Evolutionary conservation across 2,329 filamentous ascomycete species (phyloP).

Genomic region (Penicillium sp.): DNA sequence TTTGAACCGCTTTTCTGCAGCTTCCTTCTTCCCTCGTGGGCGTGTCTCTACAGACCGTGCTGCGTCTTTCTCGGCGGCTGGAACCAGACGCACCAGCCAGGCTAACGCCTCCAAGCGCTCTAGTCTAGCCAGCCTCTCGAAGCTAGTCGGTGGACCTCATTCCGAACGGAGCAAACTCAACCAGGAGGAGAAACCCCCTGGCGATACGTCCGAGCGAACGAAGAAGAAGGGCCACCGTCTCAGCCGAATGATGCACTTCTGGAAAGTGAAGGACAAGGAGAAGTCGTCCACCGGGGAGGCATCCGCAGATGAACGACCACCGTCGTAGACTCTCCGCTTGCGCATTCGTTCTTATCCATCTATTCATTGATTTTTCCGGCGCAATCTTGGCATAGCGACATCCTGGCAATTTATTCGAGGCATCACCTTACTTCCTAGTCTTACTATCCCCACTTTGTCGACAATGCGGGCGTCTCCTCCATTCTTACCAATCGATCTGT

Average conservation of each 20-base stretch:
- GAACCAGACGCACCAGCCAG: conserved; percentile 39
- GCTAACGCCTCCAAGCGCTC: conserved; percentile 44
- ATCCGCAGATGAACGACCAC: conserved; percentile 22
- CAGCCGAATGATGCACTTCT: conserved; percentile 49
- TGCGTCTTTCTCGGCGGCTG: conserved; percentile 43
- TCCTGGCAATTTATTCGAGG: conserved; percentile 18
- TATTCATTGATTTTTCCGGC: conserved; percentile 25
- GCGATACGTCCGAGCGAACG: conserved; percentile 37
- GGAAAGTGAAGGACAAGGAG: conserved; percentile 48
- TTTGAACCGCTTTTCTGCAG: conserved; percentile 41
- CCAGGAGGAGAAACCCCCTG: conserved; percentile 44
- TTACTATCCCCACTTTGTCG: conserved; percentile 5
- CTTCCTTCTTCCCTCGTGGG: conserved; percentile 40
- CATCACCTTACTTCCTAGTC: conserved; percentile 8
- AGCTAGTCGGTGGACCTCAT: conserved; percentile 44
- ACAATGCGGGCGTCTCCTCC: conserved; percentile 14
- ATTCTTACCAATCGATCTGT: conserved; percentile 15
- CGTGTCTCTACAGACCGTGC: conserved; percentile 45
- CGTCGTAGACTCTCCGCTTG: conserved; percentile 17
- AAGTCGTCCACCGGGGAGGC: conserved; percentile 23
- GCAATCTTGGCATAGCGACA: conserved; percentile 30
- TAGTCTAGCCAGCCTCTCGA: conserved; percentile 49
- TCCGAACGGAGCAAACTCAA: conserved; percentile 46
- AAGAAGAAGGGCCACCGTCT: conserved; percentile 47
- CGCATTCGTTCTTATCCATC: conserved; percentile 20